Base-by-base conservation (phyloP, 495 filamentous ascomycete genomes). In the Cladorrhinum samala region DNA sequence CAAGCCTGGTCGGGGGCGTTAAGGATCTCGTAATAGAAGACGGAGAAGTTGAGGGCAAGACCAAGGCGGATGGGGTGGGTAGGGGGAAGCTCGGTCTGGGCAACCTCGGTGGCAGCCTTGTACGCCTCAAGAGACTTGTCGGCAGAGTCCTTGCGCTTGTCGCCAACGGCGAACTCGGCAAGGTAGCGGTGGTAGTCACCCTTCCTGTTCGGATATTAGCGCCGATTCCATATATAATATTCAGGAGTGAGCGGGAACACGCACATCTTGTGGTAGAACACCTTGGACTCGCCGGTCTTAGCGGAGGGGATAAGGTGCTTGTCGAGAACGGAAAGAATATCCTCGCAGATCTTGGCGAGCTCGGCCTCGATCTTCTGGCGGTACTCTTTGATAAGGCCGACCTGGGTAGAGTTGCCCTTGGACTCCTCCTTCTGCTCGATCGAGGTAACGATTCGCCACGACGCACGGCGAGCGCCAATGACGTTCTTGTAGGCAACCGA, bases 191-290 rank as follows among this genome's bases (percentile, higher is more conserved):
- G 92, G 78, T 98, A 98, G 69, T 98, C 93, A 75, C 93, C 93
- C 88, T 97, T 98, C 93, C 93, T 98, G 62, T 70, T 66, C 58
- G 43, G 1, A 9, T 9, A 36, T 46, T 40, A 50, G 57, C 30
- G 38, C 49, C n/a, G n/a, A n/a, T n/a, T n/a, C n/a, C n/a, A n/a
- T n/a, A 47, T 23, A 25, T 11, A 38, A 14, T 9, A 23, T 46
- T 20, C 1, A 39, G 33, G 33, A 24, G 40, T 43, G 18, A 24
- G 14, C 19, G 50, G 61, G 52, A 53, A 53, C 50, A 80, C 88
- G 53, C 75, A 97, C 93, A 99, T 99, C 86, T 99, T 99, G 87
- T 96, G 95, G 79, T 99, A 99, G 73, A 99, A 99, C 64, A 99
- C 93, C 83, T 96, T 97, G 64, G 91, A 96, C 82, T 99, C 93